Conservation (phyloP, 495 filamentous ascomycete species). For the Lepidopterella palustris region DNA sequence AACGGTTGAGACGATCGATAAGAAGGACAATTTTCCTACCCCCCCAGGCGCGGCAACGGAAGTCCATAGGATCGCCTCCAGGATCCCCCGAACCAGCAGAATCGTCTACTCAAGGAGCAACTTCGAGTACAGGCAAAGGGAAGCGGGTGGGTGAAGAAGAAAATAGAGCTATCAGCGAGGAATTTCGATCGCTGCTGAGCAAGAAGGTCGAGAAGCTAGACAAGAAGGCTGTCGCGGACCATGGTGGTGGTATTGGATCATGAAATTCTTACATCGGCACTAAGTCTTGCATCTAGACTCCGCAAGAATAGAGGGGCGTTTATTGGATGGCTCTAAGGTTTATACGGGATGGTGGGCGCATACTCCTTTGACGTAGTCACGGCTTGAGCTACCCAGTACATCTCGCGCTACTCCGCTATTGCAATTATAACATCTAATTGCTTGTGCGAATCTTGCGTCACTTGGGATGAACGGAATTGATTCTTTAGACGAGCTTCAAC, state of each 20-base stretch:
- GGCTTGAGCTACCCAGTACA: no score
- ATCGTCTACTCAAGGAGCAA: slow-evolving; percentile 1
- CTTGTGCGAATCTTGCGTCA: no score
- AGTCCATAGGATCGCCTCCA: slow-evolving; percentile 21
- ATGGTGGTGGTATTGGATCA: slow-evolving; percentile 34
- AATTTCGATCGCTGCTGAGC: slow-evolving; percentile 69
- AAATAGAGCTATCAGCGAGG: slow-evolving; percentile 68
- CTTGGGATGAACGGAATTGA: no score
- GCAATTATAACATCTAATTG: no score
- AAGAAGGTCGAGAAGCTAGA: slow-evolving; percentile 62
- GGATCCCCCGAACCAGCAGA: slow-evolving; percentile 16
- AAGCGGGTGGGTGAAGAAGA: slow-evolving; percentile 28
- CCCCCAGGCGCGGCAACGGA: slow-evolving; percentile 49
- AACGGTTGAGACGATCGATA: slow-evolving; percentile 79
- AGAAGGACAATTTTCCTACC: slow-evolving; percentile 74
- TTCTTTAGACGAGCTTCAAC: no score
- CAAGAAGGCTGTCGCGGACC: slow-evolving; percentile 42
- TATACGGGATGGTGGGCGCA: no score
- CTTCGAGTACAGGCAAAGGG: slow-evolving; percentile 19
- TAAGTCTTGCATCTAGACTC: no score
- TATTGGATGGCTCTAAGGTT: no score
- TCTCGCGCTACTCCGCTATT: no score
- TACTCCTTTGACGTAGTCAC: no score
- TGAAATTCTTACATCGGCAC: no score
- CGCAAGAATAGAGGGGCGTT: no score